These are phyloP conservation scores for Penstemon davidsonii DNA, from an alignment of 257 asterid genomes.

Conservation along the genomic window DNA sequence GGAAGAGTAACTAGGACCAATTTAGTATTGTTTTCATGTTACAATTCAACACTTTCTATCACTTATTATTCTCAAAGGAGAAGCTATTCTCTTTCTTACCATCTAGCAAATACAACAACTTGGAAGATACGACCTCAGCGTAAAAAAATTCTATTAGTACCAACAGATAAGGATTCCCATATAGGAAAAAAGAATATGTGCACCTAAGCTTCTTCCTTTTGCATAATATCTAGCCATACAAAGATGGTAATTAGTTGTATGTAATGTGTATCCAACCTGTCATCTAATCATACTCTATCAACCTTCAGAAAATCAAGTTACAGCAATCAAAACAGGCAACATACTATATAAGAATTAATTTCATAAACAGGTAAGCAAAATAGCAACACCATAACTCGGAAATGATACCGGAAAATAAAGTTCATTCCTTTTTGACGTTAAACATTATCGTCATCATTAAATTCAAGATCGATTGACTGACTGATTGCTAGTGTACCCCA, in stretches of 20 bases:
- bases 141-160: slow-evolving; percentile 25
- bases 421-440: slow-evolving; percentile 25
- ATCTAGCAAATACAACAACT: slow-evolving; percentile 26
- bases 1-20: not conserved
- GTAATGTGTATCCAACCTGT: slow-evolving; percentile 7
- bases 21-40: no score
- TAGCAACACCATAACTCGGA: slow-evolving; percentile 12
- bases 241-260: slow-evolving; percentile 3
- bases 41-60: no score
- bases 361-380: slow-evolving; percentile 23
- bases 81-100: slow-evolving; percentile 1
- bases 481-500: slow-evolving; percentile 24
- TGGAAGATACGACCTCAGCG: slow-evolving; percentile 29
- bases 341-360: not conserved
- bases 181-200: slow-evolving; percentile 28
- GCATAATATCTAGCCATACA: slow-evolving; percentile 26
- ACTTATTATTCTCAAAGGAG: no score
- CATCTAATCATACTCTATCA: slow-evolving; percentile 8
- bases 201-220: slow-evolving; percentile 27
- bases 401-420: slow-evolving; percentile 22
- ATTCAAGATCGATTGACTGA: slow-evolving; percentile 26
- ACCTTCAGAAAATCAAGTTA: slow-evolving; percentile 6
- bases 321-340: not conserved
- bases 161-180: slow-evolving; percentile 30
- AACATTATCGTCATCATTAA: slow-evolving; percentile 28